Evolutionary conservation across 2,329 filamentous ascomycete genomes (phyloP), one percentile per base, ranked within the genome.

Genomic region (Penicillium paneum): DNA sequence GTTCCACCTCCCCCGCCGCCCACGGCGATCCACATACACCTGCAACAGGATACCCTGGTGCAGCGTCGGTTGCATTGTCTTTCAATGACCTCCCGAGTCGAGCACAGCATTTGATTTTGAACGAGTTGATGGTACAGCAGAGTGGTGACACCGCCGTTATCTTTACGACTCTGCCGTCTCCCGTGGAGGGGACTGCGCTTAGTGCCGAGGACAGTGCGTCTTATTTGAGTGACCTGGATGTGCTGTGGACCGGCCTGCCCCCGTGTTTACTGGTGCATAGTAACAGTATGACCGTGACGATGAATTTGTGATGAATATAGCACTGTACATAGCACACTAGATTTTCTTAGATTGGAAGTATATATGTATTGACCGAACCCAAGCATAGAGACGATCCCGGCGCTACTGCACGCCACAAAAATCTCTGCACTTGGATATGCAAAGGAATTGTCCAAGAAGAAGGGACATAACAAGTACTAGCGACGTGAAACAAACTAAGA

Each of bases 41-140:
- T 38, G 74, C 77, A 26, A 71, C 73, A 2, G 80, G 80, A 8
- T 83, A 76, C 59, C 80, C 81, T 0, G 81, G 83, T 3, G 82
- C 83, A 21, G 84, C 86, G 49, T 80, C 83, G 3, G 73, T 90
- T 3, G 82, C 90, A 0, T 77, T 95, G 2, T 90, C 86, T 2
- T 96, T 96, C 77, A 95, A 96, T 64, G 90, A 95, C 66, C 77
- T 96, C 4, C 90, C 91, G 0, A 90, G 88, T 64, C 84, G 90
- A 15, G 90, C 90, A 2, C 91, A 95, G 69, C 90, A 96, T 71
- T 75, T 95, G 34, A 92, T 96, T 28, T 74, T 96, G 15, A 96
- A 96, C 69, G 90, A 96, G 70, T 76, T 95, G 60, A 91, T 96
- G 76, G 79, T 81, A 3, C 79, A 81, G 55, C 78, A 90, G 57